These are phyloP conservation scores for Clavispora asparagi DNA, from an alignment of 805 yeast genomes.

Conservation along the genomic window DNA sequence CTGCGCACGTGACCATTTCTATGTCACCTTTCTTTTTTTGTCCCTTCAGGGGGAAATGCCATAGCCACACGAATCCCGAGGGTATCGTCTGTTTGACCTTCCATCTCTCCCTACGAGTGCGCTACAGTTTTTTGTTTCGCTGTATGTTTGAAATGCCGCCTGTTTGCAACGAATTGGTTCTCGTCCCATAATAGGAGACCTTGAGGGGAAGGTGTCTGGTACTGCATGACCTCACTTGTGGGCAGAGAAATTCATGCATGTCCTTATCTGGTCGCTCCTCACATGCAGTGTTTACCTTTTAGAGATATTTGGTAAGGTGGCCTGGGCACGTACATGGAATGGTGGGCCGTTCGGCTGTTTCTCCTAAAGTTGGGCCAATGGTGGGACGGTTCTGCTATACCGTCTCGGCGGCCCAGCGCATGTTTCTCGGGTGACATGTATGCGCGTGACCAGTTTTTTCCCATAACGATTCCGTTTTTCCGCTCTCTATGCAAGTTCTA, in stretches of 20 bases:
- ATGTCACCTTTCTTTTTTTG: neutral
- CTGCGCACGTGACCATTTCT: neutral
- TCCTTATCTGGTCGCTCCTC: neutral
- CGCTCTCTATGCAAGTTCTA: too few relatives aligned
- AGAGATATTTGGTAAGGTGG: neutral
- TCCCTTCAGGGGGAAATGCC: neutral
- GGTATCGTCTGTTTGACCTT: neutral
- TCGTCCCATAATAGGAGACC: neutral
- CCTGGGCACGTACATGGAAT: neutral
- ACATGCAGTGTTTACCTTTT: neutral
- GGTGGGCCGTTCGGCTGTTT: neutral
- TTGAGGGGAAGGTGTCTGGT: neutral
- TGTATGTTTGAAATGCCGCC: too few relatives aligned
- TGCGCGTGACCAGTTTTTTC: neutral
- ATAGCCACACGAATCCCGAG: neutral
- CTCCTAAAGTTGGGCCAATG: neutral
- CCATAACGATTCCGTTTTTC: too few relatives aligned
- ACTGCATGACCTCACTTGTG: neutral
- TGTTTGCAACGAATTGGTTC: neutral
- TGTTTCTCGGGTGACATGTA: neutral
- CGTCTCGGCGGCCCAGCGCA: neutral
- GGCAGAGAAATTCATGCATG: neutral
- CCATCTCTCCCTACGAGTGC: too few relatives aligned
- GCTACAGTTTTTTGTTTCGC: too few relatives aligned
- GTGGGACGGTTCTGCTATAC: neutral